Evolutionary conservation across 1,139 yeast genomes (phyloP), one percentile per base, ranked within the genome.

Genomic region (Taphrina wiesneri): DNA sequence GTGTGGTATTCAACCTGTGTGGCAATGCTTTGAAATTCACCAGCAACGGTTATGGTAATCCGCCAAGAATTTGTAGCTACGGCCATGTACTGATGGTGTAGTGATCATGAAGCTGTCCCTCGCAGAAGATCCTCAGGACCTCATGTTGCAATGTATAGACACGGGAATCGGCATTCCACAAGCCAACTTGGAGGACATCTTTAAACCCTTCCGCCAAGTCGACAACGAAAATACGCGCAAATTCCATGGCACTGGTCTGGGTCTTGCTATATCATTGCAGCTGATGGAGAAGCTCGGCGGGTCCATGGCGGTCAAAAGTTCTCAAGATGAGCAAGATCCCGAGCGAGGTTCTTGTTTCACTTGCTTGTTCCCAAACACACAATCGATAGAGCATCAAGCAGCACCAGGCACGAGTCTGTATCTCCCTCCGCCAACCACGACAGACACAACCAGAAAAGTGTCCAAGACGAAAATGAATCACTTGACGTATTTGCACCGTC

Each of bases 141-240:
- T 54, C 13, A 54, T 39, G 47, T 23, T 54, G 23, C 59, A 54
- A 23, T 57, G 53, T 91, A 39, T 54, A 70, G 70, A 69, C 46
- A 89, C 96, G 0, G 96, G 96, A 75, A 88, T 89, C 71, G 96
- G 96, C 72, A 90, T 90, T 69, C 90, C 86, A 74, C 86, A 84
- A 74, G 96, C 89, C 73, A 89, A 88, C 74, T 80, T 89, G 56
- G 96, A 90, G 56, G 81, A 89, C 51, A 89, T 89, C 73, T 89
- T 89, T 73, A 96, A 90, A 73, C 90, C 93, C 3, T 89, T 89
- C 79, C 87, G 96, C 73, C 96, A 89, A 76, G 96, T 96, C 2
- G 96, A 89, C 78, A 96, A 96, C 62, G 88, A 96, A 1, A 89
- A 96, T 0, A 90, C 96, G 0, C 83, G 96, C 74, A 89, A 88